Percentiles rank a stretch among this genome's conserved stretches.
Conservation (phyloP, 495 filamentous ascomycete species). For the Oleoguttula mirabilis region DNA sequence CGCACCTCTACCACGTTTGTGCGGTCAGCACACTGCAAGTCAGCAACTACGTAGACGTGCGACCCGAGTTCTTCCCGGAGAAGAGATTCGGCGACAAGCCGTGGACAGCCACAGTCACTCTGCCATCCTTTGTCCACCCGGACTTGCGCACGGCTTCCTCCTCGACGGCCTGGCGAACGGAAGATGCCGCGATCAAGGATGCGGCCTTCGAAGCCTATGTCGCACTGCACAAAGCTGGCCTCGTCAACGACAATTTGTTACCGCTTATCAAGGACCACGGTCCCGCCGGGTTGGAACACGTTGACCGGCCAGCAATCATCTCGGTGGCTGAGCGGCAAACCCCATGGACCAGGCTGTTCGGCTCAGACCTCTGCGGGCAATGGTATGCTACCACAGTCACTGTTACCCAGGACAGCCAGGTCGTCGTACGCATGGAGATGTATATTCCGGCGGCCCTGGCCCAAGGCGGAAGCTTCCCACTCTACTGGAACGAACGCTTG, state of each 20-base stretch:
- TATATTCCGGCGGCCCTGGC: conserved; percentile 30
- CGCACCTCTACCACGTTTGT: conserved; percentile 80
- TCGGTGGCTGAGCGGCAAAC: conserved; percentile 15
- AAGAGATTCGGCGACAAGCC: conserved; percentile 2
- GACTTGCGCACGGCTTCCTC: conserved; percentile 47
- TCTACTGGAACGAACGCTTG: conserved; percentile 37
- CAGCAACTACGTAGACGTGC: conserved; percentile 42
- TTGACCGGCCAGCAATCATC: conserved; percentile 11
- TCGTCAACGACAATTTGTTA: conserved; percentile 71
- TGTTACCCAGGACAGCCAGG: not conserved
- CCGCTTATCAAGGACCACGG: conserved; percentile 36
- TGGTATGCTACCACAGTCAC: not conserved
- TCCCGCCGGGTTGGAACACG: not conserved
- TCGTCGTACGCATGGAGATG: conserved; percentile 23
- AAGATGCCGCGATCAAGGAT: conserved; percentile 67
- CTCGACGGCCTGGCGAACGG: conserved; percentile 49
- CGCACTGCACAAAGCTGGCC: conserved; percentile 52
- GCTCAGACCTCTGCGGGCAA: too few relatives aligned
- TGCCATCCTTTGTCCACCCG: conserved; percentile 60
- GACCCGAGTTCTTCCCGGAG: conserved; percentile 28
- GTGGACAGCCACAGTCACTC: conserved; percentile 47
- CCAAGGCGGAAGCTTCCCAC: conserved; percentile 23
- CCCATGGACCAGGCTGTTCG: conserved; percentile 5
- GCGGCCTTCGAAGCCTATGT: conserved; percentile 74
- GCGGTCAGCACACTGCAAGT: conserved; percentile 38